A percentile compares a stretch with the other conserved stretches of the same genome.
phyloP scores from a whole-genome alignment of 2,329 filamentous ascomycete species.

The Trichoderma polysporum region DNA sequence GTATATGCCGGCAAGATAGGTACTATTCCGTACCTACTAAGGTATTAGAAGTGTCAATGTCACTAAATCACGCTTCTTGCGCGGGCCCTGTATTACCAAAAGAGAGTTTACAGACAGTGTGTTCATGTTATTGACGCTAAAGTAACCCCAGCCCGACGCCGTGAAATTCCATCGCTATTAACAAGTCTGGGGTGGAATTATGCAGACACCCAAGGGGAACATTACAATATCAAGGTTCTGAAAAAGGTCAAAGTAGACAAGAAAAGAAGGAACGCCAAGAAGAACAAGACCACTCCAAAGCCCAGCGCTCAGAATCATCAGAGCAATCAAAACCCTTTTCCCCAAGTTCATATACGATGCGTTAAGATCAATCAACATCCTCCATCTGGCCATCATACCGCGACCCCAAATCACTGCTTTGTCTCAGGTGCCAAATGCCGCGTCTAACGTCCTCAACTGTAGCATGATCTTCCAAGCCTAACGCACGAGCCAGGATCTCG shows the following conservation, averaged over 20 bases:
- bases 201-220: background rate
- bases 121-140: background rate
- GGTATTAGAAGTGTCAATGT: too few relatives aligned
- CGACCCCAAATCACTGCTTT: slow-evolving; percentile 10
- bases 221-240: background rate
- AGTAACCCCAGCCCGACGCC: background rate
- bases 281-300: background rate
- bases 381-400: slow-evolving; percentile 1
- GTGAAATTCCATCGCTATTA: background rate
- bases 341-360: background rate
- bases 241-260: background rate
- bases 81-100: too few relatives aligned
- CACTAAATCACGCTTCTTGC: too few relatives aligned
- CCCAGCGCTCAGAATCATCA: background rate
- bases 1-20: too few relatives aligned
- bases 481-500: slow-evolving; percentile 36
- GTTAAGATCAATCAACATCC: background rate
- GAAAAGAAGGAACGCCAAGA: background rate
- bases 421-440: slow-evolving; percentile 35
- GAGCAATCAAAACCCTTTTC: background rate
- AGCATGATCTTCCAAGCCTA: slow-evolving; percentile 37
- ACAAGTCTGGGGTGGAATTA: background rate
- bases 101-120: background rate
- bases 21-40: too few relatives aligned
- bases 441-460: slow-evolving; percentile 38